Evolutionary conservation across 1,284 basidiomycete genomes (phyloP).

Genomic region (Gomphus bonarii): DNA sequence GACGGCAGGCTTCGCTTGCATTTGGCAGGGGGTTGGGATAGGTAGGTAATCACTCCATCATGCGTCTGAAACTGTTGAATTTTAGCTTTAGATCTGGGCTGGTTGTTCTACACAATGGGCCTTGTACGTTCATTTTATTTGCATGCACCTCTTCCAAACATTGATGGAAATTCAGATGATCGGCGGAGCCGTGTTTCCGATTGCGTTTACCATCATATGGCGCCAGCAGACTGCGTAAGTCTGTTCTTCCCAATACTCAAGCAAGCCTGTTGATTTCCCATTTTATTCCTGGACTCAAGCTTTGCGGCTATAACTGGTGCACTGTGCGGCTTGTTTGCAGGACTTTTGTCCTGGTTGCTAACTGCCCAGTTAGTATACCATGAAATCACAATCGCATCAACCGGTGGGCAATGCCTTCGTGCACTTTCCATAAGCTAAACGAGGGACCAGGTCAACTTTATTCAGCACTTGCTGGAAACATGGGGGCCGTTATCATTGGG

Average conservation of each 20-base stretch:
- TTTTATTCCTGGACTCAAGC: not conserved
- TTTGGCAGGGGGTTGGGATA: conserved; percentile 38
- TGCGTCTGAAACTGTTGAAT: conserved; percentile 18
- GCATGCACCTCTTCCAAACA: not conserved
- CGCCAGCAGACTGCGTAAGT: not conserved
- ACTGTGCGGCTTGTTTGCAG: conserved; percentile 28
- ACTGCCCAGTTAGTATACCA: conserved; percentile 29
- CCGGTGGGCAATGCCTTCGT: conserved; percentile 21
- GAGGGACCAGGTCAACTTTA: not conserved
- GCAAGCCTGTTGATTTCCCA: not conserved
- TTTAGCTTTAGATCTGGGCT: conserved; percentile 14
- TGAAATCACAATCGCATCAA: conserved; percentile 29
- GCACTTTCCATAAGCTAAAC: conserved; percentile 6
- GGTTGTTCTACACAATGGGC: conserved; percentile 22
- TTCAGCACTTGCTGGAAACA: not conserved
- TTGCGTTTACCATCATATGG: conserved; percentile 19
- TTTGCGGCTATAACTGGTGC: not conserved
- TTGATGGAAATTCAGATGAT: not conserved
- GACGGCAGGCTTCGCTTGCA: conserved; percentile 32
- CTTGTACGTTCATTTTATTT: conserved; percentile 21
- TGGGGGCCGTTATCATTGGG: not conserved
- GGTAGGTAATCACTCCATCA: conserved; percentile 23
- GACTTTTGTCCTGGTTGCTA: conserved; percentile 37
- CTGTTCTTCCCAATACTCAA: conserved; percentile 14
- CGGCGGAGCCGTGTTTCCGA: conserved; percentile 22